Percentiles rank a stretch among this genome's conserved stretches.
phyloP scores from a whole-genome alignment of 768 basidiomycete genomes.

The Leccinum boreale region DNA sequence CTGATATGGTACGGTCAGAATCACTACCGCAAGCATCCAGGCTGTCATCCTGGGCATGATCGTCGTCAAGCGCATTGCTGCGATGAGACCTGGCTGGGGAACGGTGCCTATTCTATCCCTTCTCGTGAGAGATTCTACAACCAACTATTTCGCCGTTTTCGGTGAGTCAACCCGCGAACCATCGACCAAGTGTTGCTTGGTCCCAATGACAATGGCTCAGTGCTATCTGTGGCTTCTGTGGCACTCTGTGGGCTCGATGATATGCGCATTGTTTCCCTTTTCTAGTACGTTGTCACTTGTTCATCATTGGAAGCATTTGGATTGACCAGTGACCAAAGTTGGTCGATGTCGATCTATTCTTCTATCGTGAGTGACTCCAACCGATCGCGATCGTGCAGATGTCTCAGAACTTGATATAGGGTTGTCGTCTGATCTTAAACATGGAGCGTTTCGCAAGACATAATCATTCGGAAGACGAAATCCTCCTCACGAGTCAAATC shows the following conservation, averaged over 20 bases:
- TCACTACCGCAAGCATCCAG: conserved; percentile 30
- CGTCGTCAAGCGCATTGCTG: conserved; percentile 33
- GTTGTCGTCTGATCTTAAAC: conserved; percentile 23
- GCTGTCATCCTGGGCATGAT: conserved; percentile 39
- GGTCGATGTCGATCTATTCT: conserved; percentile 13
- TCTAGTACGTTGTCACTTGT: conserved; percentile 1
- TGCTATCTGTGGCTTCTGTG: conserved; percentile 2
- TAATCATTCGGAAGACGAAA: neutral
- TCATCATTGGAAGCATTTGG: neutral
- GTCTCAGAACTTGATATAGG: conserved; percentile 6
- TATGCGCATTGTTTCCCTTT: neutral
- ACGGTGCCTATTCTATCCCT: conserved; percentile 39
- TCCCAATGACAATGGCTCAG: neutral
- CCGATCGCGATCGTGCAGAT: neutral
- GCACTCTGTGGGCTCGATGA: conserved; percentile 1
- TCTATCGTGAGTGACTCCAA: conserved; percentile 14
- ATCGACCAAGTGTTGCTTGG: neutral
- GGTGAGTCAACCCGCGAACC: conserved; percentile 23
- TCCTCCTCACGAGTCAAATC: conserved; percentile 10
- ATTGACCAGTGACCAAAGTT: conserved; percentile 12
- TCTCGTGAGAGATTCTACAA: conserved; percentile 43
- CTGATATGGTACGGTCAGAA: conserved; percentile 5
- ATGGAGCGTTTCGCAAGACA: conserved; percentile 18
- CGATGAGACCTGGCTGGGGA: conserved; percentile 37
- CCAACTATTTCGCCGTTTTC: conserved; percentile 41